Conservation (phyloP, 495 filamentous ascomycete species). For the Parmelia sp. region DNA sequence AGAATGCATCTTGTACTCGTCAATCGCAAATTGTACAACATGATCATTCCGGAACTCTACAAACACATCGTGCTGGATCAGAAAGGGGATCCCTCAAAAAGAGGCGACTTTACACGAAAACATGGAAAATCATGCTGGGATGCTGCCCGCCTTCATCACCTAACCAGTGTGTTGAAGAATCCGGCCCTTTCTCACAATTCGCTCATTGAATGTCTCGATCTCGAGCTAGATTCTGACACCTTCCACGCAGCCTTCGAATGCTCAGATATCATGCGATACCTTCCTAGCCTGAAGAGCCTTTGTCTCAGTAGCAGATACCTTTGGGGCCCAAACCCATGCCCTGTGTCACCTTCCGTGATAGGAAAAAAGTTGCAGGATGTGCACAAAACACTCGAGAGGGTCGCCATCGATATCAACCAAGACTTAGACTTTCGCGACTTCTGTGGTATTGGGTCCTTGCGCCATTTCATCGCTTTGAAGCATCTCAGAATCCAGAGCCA, state of each 20-base stretch:
- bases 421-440: background rate
- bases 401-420: background rate
- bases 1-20: background rate
- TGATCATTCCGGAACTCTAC: background rate
- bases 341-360: background rate
- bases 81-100: background rate
- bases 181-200: background rate
- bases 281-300: background rate
- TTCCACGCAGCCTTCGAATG: background rate
- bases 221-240: background rate
- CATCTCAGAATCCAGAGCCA: background rate
- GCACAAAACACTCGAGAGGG: background rate
- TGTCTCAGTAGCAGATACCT: background rate
- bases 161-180: background rate
- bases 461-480: background rate
- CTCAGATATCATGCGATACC: background rate
- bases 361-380: background rate
- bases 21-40: background rate
- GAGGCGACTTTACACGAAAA: background rate
- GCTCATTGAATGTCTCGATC: background rate
- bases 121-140: background rate
- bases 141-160: background rate
- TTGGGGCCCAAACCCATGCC: background rate
- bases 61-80: background rate
- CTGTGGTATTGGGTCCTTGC: background rate